Conservation (phyloP, 306 rosid genomes). For the Vicia faba region DNA sequence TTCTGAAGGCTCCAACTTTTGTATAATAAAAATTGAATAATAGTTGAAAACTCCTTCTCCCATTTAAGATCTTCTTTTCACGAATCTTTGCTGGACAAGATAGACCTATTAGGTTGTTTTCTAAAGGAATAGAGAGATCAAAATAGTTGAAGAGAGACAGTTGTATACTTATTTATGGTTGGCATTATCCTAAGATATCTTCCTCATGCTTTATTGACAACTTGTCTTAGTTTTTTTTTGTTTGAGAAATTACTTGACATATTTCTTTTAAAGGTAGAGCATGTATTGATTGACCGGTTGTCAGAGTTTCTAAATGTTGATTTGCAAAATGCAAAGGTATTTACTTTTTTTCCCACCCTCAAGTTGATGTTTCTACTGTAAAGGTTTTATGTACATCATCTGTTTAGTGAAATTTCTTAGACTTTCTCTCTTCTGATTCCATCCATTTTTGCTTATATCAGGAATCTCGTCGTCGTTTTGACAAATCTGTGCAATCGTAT, state of each 20-base stretch:
- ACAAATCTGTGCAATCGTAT: conserved; percentile 76
- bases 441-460: conserved; percentile 43
- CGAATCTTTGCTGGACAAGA: not conserved
- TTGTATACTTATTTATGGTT: not conserved
- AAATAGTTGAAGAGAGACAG: not conserved
- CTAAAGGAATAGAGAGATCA: conserved; percentile 4
- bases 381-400: not conserved
- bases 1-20: conserved; percentile 13
- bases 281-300: conserved; percentile 81
- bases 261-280: conserved; percentile 78
- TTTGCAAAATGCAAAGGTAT: conserved; percentile 80
- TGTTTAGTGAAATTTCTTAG: conserved; percentile 13
- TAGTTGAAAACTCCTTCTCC: conserved; percentile 25
- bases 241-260: conserved; percentile 32
- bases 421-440: not conserved
- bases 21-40: conserved; percentile 15
- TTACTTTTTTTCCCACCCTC: conserved; percentile 17
- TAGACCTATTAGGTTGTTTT: conserved; percentile 24
- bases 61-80: conserved; percentile 25
- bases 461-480: conserved; percentile 83
- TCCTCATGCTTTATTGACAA: conserved; percentile 7
- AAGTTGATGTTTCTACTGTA: conserved; percentile 18
- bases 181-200: conserved; percentile 24
- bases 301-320: conserved; percentile 73
- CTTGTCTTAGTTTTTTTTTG: conserved; percentile 4